Evolutionary conservation across 768 basidiomycete species (phyloP), one percentile per base, ranked within the genome.

Genomic region (Grammothele lineata): DNA sequence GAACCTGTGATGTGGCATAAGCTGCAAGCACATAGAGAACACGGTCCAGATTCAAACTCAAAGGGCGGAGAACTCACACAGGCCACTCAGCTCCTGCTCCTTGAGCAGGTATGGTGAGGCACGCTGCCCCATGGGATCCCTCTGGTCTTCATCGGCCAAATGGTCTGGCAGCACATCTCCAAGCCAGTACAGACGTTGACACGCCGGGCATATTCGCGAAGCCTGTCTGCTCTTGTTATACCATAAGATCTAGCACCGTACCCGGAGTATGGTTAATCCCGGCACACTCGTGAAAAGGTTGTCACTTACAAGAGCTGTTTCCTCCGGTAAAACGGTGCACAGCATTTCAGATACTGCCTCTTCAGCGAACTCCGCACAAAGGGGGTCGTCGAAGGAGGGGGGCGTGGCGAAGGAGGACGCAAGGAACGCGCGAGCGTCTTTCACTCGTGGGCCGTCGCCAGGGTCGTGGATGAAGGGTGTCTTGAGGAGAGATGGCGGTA

Each of bases 151-250:
- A 57, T 66, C 19, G 36, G 45, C 22, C 21, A 40, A 25, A 6
- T 57, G 74, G 21, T 80, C 74, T 3, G 76, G 74, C 1, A 89
- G 70, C 1, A 69, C 61, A 40, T 92, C 88, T 1, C 86, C 86
- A 0, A 90, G 64, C 5, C 68, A 71, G 59, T 89, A 92, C 24
- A 89, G 63, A 14, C 88, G 68, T 61, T 81, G 78, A 58, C 89
- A 92, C 0, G 85, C 77, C 2, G 89, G 88, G 57, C 89, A 92
- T 42, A 91, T 74, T 22, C 89, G 80, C 44, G 81, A 76, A 9
- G 71, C 75, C 5, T 73, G 63, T 2, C 89, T 77, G 59, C 85
- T 88, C 66, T 88, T 88, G 70, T 92, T 92, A 58, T 91, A 90
- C 87, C 87, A 91, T 11, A 90, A 56, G 9, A 86, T 80, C 87